Base-by-base conservation (phyloP, 768 basidiomycete genomes). In the Russula ochroleuca region DNA sequence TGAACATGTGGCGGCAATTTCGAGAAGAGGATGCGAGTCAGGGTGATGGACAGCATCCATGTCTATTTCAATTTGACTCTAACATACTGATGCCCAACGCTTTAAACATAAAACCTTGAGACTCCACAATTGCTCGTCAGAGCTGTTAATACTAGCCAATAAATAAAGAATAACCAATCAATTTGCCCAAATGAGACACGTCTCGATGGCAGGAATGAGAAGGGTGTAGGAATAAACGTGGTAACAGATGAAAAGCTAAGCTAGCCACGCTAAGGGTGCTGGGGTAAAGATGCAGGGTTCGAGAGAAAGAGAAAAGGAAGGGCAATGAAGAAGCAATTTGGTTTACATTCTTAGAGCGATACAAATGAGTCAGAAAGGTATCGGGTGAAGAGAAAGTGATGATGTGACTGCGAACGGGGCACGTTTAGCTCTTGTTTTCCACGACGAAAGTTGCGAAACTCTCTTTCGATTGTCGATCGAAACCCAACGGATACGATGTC, bases 401-500 rank as follows among this genome's bases (percentile, higher is more conserved):
- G 52, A 23, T 23, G 17, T 57, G 19, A 45, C 40, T 7, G 55
- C 41, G 41, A 33, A 47, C 35, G 38, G 47, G 37, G 21, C n/a
- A 8, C 40, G 7, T 23, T 59, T 53, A 67, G 23, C 33, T 47
- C 57, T 52, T 59, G 21, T 33, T 66, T 19, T 19, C 45, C 47
- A 59, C 41, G 40, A 59, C 35, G 40, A 56, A 59, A 45, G 57
- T 53, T 25, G 61, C 3, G 41, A 62, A 62, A 52, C 57, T 60
- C 25, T 66, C 63, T 48, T 57, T 59, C 53, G 64, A 59, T 23
- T 48, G 61, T 11, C 60, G 65, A 51, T 92, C 87, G 70, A 89
- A 91, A 37, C 83, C 84, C 59, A 93, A 80, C 17, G 91, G 90
- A 70, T 90, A 92, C n/a, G 88, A 88, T 48, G 89, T 85, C 60